Base-by-base conservation (phyloP, 352 stramenopile species). In the Porosira glacialis region DNA sequence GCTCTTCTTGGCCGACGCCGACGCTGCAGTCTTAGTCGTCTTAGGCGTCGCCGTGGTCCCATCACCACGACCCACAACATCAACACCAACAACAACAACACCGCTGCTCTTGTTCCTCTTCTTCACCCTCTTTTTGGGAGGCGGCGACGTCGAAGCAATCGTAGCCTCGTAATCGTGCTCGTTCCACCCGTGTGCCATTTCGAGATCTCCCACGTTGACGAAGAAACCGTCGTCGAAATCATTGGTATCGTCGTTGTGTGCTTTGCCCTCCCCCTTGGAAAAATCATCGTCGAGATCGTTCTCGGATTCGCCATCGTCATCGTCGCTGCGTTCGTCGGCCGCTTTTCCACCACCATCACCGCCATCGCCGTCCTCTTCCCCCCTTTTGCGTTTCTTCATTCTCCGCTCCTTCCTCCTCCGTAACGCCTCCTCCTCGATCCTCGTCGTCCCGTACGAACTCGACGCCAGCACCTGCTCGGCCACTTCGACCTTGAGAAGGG, bases 161-260 rank as follows among this genome's bases (percentile, higher is more conserved):
- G n/a, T n/a, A n/a, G n/a, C n/a, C n/a, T n/a, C n/a, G n/a, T n/a
- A n/a, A n/a, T n/a, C n/a, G n/a, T 78, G 66, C 13, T 53, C 72
- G 26, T 59, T 55, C 68, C 62, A 79, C 19, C 63, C 69, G 43
- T 87, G 74, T 22, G 85, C 85, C 56, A 91, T 78, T 69, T 89
- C 82, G 15, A 89, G 59, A 48, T 82, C 73, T 19, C 85, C 85
- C 22, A 91, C 52, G 59, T 91, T 91, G 22, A 91, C 85, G 70
- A 91, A 91, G 71, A 91, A 91, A 39, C 80, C 81, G 63, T 82
- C 75, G 60, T 88, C 81, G 52, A 83, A 75, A 36, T 75, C 73
- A 3, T 53, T 68, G 7, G 49, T 39, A 49, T 39, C 36, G 0
- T 39, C 55, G 2, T 49, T 45, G n/a, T n/a, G n/a, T n/a, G n/a